Base-by-base conservation (phyloP, 2,329 filamentous ascomycete species). In the Hansfordia pulvinata region DNA sequence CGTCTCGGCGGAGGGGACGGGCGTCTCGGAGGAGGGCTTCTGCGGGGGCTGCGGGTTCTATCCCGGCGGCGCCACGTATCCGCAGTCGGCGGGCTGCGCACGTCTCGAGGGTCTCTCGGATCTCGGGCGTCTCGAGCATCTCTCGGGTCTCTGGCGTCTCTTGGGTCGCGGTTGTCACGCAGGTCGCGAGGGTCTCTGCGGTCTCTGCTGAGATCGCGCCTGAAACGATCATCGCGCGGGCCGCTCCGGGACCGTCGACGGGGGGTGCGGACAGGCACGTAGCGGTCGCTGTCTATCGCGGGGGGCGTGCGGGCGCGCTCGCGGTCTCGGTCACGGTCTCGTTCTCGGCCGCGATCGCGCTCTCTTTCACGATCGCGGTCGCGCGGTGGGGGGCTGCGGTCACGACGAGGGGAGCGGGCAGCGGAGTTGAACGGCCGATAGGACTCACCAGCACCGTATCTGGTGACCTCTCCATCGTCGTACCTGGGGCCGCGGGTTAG, bases 391-490 rank as follows among this genome's bases (percentile, higher is more conserved):
- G 56, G 46, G 24, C 50, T 41, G 24, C 56, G 46, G 15, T 49
- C 47, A 34, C 44, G 34, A 2, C 56, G 53, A 7, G 61, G 60
- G 16, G 62, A 64, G 30, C 60, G 54, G 35, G 60, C 53, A 28
- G 60, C n/a, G n/a, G n/a, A 49, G 26, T 68, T 69, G 31, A 64
- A 71, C 8, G 68, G 68, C 32, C 68, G 55, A 56, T 69, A 73
- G 19, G 66, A 71, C 47, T 73, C 68, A 31, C 68, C 68, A 9
- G 69, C 69, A 27, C 68, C 68, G 43, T 72, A 73, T 41, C 68
- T 58, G 35, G 69, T 64, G 28, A 73, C 69, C 49, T 73, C 68
- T 23, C 68, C 68, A 36, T 73, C 68, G 35, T 73, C 67, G 39
- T 68, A 73, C 43, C 67, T 71, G 19, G 11, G 12, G 18, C n/a